Percentiles rank a stretch among this genome's conserved stretches.
These are phyloP conservation scores for Crinitomyces ghanaensis DNA, from an alignment of 805 yeast species.

Conservation along the genomic window DNA sequence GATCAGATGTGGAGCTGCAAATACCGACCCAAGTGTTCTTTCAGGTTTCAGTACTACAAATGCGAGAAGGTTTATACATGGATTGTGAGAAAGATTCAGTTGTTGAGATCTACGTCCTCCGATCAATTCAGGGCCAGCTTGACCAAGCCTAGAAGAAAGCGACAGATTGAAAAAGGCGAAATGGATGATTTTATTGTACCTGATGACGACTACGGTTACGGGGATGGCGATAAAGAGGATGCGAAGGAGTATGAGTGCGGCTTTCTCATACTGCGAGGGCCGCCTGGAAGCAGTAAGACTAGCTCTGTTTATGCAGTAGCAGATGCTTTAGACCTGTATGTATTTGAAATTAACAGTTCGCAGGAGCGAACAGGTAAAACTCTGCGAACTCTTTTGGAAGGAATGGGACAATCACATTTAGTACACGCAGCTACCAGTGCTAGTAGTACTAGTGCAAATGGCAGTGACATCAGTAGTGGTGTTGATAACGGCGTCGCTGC, in stretches of 20 bases:
- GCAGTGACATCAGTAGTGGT: too few relatives aligned
- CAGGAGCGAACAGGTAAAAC: conserved; percentile 63
- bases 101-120: conserved; percentile 3
- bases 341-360: conserved; percentile 74
- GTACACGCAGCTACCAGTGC: conserved; percentile 43
- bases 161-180: conserved; percentile 5
- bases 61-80: conserved; percentile 9
- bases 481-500: conserved; percentile 6
- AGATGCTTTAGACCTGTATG: conserved; percentile 51
- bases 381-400: conserved; percentile 50
- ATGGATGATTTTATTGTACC: conserved; percentile 23
- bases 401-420: conserved; percentile 73
- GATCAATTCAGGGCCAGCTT: too few relatives aligned
- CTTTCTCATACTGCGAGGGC: conserved; percentile 43
- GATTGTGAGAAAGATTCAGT: conserved; percentile 9
- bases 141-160: conserved; percentile 5
- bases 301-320: conserved; percentile 59
- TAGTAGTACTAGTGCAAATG: conserved; percentile 14
- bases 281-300: conserved; percentile 68
- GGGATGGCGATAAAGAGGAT: conserved; percentile 8
- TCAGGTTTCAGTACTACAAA: neutral
- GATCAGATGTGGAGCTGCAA: too few relatives aligned
- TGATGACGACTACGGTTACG: conserved; percentile 19
- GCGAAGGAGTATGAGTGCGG: conserved; percentile 1
- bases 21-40: too few relatives aligned